Percentiles rank a stretch among this genome's conserved stretches.
Conservation (phyloP, 208 protist genomes). For the Trichomonas vaginalis region DNA sequence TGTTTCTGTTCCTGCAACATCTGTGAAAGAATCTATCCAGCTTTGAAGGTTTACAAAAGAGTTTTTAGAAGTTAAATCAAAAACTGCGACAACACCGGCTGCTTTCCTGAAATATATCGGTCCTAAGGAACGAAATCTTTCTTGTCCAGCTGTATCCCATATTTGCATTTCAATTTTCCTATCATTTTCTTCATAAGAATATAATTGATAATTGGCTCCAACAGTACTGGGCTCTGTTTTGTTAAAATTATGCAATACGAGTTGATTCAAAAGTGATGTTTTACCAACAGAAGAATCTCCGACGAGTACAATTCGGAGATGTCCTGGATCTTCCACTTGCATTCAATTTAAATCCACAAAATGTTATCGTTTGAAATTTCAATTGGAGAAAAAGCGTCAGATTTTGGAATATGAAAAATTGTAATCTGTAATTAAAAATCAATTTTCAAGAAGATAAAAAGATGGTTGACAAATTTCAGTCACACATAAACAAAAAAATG, state of each 20-base stretch:
- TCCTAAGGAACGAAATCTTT: background rate
- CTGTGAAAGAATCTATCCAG: background rate
- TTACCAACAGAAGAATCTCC: background rate
- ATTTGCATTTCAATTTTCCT: background rate
- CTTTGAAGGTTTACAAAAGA: background rate
- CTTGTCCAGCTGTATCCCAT: background rate
- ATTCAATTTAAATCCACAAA: no score
- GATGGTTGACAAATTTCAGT: no score
- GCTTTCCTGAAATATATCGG: background rate
- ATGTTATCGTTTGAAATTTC: no score
- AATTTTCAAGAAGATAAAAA: no score
- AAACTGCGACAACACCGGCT: background rate
- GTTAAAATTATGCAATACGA: background rate
- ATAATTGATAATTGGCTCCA: conserved; percentile 12
- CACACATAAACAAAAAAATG: no score
- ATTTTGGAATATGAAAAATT: no score
- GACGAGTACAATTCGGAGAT: background rate
- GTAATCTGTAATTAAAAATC: no score
- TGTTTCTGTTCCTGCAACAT: background rate
- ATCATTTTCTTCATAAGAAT: background rate
- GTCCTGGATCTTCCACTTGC: background rate
- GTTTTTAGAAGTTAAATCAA: background rate
- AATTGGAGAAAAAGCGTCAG: no score
- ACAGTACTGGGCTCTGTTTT: background rate
- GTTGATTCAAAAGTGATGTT: background rate